A percentile compares a stretch with the other conserved stretches of the same genome.
phyloP scores from a whole-genome alignment of 495 filamentous ascomycete genomes.

The Tetracladium setigerum region DNA sequence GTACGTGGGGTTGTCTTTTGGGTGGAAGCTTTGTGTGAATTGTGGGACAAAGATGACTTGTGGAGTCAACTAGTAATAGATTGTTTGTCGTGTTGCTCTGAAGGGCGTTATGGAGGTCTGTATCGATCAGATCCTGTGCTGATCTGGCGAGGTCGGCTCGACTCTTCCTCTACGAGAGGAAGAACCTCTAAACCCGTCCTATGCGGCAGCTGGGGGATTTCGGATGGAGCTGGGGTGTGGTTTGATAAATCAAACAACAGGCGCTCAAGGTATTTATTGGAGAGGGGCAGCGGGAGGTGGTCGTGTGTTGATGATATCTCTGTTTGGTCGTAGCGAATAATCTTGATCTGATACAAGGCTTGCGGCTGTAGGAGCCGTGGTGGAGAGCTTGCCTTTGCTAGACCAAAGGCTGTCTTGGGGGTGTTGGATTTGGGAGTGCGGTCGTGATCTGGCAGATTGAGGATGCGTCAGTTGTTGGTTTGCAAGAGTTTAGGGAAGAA shows the following conservation, averaged over 20 bases:
- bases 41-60: background rate
- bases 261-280: slow-evolving; percentile 35
- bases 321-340: slow-evolving; percentile 43
- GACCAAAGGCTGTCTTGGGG: slow-evolving; percentile 23
- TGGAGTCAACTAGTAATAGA: background rate
- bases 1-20: slow-evolving; percentile 4
- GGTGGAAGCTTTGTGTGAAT: background rate
- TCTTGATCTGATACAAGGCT: slow-evolving; percentile 66
- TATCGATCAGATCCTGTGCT: slow-evolving; percentile 76
- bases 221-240: slow-evolving; percentile 48
- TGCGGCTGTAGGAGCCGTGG: slow-evolving; percentile 66
- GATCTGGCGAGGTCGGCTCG: slow-evolving; percentile 81
- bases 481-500: no score
- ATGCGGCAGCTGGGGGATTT: slow-evolving; percentile 91
- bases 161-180: slow-evolving; percentile 94
- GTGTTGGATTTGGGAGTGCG: no score
- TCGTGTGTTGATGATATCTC: slow-evolving; percentile 57
- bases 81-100: slow-evolving; percentile 1
- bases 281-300: slow-evolving; percentile 48
- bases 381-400: slow-evolving; percentile 55
- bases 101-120: slow-evolving; percentile 75
- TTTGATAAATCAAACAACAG: slow-evolving; percentile 46
- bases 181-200: slow-evolving; percentile 92
- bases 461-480: no score
- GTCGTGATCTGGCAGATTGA: no score